Evolutionary conservation across 2,329 filamentous ascomycete genomes (phyloP).

Genomic region (Zarea fungicola): DNA sequence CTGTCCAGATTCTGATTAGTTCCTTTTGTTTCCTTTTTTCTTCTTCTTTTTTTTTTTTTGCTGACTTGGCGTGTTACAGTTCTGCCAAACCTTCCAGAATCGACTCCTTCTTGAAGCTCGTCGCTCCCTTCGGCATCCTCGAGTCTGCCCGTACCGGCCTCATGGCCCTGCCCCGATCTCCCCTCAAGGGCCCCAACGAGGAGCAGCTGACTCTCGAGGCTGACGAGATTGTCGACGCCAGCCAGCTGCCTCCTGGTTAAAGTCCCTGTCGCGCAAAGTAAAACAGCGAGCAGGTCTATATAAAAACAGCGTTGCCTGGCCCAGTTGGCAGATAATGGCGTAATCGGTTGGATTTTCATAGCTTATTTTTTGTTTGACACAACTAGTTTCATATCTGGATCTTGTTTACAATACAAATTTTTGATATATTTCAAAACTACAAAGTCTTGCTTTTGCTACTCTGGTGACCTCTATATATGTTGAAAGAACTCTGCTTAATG

Average conservation of each 20-base stretch:
- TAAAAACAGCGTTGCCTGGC: background rate
- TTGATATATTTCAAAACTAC: background rate
- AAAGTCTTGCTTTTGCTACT: background rate
- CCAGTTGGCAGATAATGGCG: slow-evolving; percentile 17
- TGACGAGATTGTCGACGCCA: slow-evolving; percentile 90
- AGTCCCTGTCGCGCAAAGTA: no score
- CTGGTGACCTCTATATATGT: background rate
- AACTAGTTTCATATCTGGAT: slow-evolving; percentile 7
- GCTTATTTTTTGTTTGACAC: slow-evolving; percentile 1
- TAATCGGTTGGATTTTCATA: slow-evolving; percentile 15
- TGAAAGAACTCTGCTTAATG: background rate
- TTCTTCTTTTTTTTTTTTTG: background rate
- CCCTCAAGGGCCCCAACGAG: slow-evolving; percentile 69
- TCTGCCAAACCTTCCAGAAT: slow-evolving; percentile 92
- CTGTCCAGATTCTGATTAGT: no score
- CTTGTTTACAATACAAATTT: slow-evolving; percentile 9
- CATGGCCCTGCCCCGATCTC: slow-evolving; percentile 93
- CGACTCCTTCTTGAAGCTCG: slow-evolving; percentile 95
- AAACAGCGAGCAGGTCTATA: background rate
- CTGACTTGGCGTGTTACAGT: slow-evolving; percentile 37
- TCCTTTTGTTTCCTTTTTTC: no score
- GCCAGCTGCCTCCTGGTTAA: slow-evolving; percentile 87
- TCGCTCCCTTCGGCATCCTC: slow-evolving; percentile 90
- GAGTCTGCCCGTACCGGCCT: slow-evolving; percentile 93
- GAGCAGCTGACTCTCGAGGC: slow-evolving; percentile 73